Percentiles rank a stretch among this genome's conserved stretches.
Evolutionary conservation across 2,329 filamentous ascomycete species (phyloP).

Genomic region (Karstenula rhodostoma): DNA sequence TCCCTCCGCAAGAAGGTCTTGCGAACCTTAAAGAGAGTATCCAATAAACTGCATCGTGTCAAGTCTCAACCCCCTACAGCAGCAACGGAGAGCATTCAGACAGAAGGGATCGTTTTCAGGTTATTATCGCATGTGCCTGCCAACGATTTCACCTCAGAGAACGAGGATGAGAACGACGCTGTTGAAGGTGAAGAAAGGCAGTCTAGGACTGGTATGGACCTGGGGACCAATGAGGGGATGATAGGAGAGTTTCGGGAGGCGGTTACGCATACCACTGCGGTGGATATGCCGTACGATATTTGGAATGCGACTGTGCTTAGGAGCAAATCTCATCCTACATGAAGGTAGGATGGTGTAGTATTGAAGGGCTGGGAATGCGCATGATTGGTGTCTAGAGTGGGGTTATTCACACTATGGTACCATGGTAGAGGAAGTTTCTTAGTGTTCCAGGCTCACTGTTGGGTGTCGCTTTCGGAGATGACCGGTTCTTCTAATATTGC

Average conservation of each 20-base stretch:
- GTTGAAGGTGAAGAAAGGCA: not conserved
- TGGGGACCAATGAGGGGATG: not conserved
- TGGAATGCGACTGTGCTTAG: not conserved
- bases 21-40: not conserved
- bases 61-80: not conserved
- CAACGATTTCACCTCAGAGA: not conserved
- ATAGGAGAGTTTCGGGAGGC: not conserved
- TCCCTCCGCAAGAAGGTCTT: not conserved
- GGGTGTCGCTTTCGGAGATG: too few relatives aligned
- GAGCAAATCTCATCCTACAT: too few relatives aligned
- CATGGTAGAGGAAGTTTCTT: too few relatives aligned
- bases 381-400: too few relatives aligned
- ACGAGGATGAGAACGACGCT: not conserved
- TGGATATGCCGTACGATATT: not conserved
- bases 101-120: too few relatives aligned
- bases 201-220: not conserved
- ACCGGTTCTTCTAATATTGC: too few relatives aligned
- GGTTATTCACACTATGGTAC: too few relatives aligned
- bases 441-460: too few relatives aligned
- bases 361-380: too few relatives aligned
- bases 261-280: not conserved
- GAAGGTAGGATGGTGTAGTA: too few relatives aligned
- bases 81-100: too few relatives aligned
- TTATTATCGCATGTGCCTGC: too few relatives aligned
- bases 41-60: not conserved